phyloP scores from a whole-genome alignment of 2,329 filamentous ascomycete genomes.

The Nigrograna mackinnonii region DNA sequence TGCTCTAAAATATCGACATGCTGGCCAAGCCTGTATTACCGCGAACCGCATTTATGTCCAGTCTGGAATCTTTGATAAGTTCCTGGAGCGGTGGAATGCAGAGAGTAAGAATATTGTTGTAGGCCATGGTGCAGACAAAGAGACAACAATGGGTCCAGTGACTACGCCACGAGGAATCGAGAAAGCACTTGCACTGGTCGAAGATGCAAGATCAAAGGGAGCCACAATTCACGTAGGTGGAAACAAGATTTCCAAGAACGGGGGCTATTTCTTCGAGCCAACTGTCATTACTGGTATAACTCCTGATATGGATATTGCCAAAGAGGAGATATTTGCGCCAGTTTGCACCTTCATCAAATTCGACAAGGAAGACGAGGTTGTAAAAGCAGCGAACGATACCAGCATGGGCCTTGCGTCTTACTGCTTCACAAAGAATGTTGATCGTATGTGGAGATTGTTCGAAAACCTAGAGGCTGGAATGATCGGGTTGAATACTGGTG shows the following conservation, averaged over 20 bases:
- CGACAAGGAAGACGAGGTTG: constrained; percentile 67
- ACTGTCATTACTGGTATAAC: constrained; percentile 66
- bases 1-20: constrained; percentile 60
- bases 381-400: constrained; percentile 63
- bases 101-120: constrained; percentile 60
- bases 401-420: constrained; percentile 69
- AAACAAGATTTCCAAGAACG: constrained; percentile 48
- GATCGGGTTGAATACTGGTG: constrained; percentile 68
- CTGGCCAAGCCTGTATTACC: constrained; percentile 67
- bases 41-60: constrained; percentile 70
- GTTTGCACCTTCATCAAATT: constrained; percentile 67
- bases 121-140: constrained; percentile 63
- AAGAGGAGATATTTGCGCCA: constrained; percentile 69
- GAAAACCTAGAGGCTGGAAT: constrained; percentile 72
- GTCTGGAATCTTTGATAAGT: constrained; percentile 63
- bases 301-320: constrained; percentile 58
- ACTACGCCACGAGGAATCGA: constrained; percentile 60
- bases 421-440: constrained; percentile 69
- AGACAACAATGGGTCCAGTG: constrained; percentile 63
- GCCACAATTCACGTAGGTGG: constrained; percentile 68
- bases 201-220: constrained; percentile 66
- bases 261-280: constrained; percentile 71
- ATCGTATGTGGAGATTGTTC: constrained; percentile 66
- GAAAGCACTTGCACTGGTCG: constrained; percentile 63
- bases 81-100: constrained; percentile 57